A percentile compares a stretch with the other conserved stretches of the same genome.
phyloP scores from a whole-genome alignment of 1,284 basidiomycete species.

The Abortiporus biennis region DNA sequence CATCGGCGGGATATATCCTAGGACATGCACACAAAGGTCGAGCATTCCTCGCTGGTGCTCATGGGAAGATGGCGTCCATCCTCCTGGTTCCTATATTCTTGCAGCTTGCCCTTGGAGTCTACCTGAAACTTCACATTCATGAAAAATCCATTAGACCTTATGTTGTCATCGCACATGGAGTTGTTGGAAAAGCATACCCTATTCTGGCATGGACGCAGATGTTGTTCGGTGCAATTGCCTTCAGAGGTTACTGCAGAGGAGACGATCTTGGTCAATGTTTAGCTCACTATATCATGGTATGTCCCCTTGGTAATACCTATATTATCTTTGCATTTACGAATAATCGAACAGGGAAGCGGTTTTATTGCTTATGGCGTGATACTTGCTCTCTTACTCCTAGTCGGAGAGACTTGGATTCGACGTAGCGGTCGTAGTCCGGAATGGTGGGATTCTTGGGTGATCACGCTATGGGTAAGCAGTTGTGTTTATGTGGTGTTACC shows the following conservation, averaged over 20 bases:
- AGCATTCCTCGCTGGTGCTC: constrained; percentile 63
- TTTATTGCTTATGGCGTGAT: constrained; percentile 87
- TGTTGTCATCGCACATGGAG: constrained; percentile 69
- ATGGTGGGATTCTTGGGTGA: constrained; percentile 88
- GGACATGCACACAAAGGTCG: constrained; percentile 82
- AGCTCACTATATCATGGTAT: constrained; percentile 87
- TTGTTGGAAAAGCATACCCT: constrained; percentile 84
- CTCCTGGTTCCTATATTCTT: constrained; percentile 58
- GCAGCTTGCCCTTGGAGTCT: constrained; percentile 78
- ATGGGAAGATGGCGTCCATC: constrained; percentile 68
- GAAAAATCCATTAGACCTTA: constrained; percentile 74
- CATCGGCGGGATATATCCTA: constrained; percentile 65
- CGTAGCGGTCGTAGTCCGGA: constrained; percentile 75
- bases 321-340: background rate
- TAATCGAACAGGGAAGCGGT: constrained; percentile 50
- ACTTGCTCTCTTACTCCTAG: constrained; percentile 78
- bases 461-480: constrained; percentile 75
- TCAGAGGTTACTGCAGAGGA: constrained; percentile 67
- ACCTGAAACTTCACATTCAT: constrained; percentile 90
- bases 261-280: constrained; percentile 75
- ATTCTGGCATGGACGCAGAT: constrained; percentile 87
- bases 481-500: no score
- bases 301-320: background rate
- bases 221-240: constrained; percentile 64
- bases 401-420: constrained; percentile 81